Conservation (phyloP, 345 rosid genomes). For the Pseudoturritis turrita region DNA sequence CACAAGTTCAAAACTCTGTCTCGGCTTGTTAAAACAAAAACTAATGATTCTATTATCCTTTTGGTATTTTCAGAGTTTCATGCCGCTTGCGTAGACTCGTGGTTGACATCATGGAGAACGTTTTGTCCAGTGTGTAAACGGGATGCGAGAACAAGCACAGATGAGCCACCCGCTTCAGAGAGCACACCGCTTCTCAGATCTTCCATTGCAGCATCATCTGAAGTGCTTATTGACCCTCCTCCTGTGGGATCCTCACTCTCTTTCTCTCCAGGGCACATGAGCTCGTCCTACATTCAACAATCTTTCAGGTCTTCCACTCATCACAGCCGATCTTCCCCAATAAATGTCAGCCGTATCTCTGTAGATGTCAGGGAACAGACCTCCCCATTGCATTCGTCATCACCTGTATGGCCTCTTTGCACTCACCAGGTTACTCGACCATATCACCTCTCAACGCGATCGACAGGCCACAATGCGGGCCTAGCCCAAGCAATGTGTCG, state of each 20-base stretch:
- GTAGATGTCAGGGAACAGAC: slow-evolving; percentile 50
- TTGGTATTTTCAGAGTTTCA: slow-evolving; percentile 57
- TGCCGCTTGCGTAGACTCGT: slow-evolving; percentile 75
- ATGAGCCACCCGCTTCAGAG: slow-evolving; percentile 73
- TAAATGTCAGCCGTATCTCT: slow-evolving; percentile 44
- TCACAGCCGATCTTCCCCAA: slow-evolving; percentile 39
- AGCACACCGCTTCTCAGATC: slow-evolving; percentile 60
- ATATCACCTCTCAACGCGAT: slow-evolving; percentile 53
- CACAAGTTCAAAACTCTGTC: neutral
- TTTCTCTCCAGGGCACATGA: slow-evolving; percentile 30
- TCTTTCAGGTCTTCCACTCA: slow-evolving; percentile 38
- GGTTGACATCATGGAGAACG: slow-evolving; percentile 87
- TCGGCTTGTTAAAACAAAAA: neutral
- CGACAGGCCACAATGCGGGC: slow-evolving; percentile 41
- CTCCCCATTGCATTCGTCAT: slow-evolving; percentile 33
- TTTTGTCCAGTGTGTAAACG: slow-evolving; percentile 92
- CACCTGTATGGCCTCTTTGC: slow-evolving; percentile 41
- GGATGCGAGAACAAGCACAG: slow-evolving; percentile 59
- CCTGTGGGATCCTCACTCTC: slow-evolving; percentile 43
- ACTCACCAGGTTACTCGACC: slow-evolving; percentile 60
- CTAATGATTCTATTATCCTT: neutral
- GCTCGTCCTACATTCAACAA: slow-evolving; percentile 45
- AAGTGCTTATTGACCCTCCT: slow-evolving; percentile 39
- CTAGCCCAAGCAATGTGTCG: slow-evolving; percentile 60
- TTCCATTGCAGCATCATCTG: slow-evolving; percentile 40